Evolutionary conservation across 345 rosid species (phyloP).

Genomic region (Rhodamnia rubescens): DNA sequence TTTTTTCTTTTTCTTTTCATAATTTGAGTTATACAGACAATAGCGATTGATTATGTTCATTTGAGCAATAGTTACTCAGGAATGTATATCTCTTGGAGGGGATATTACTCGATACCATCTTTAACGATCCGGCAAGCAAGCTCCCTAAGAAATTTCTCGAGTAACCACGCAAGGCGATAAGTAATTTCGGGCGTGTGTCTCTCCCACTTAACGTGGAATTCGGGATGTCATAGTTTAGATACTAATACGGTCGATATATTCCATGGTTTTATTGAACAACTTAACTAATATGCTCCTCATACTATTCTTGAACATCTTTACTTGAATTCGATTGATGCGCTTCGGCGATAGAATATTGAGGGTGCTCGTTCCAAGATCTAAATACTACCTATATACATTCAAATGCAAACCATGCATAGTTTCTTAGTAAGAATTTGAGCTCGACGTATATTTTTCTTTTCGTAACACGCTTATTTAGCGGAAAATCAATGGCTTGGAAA

Average conservation of each 20-base stretch:
- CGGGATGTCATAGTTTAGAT: neutral
- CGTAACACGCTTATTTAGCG: neutral
- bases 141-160: neutral
- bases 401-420: neutral
- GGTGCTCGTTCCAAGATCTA: neutral
- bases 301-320: neutral
- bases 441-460: neutral
- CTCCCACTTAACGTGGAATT: neutral
- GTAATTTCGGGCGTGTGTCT: neutral
- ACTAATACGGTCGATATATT: neutral
- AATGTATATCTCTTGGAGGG: neutral
- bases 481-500: neutral
- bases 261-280: neutral
- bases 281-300: neutral
- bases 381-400: neutral
- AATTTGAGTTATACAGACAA: neutral
- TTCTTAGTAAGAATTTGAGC: neutral
- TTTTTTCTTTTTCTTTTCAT: neutral
- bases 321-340: neutral
- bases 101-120: neutral
- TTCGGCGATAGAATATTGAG: neutral
- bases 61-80: neutral
- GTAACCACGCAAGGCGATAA: neutral
- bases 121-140: neutral
- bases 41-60: neutral